Base-by-base conservation (phyloP, 352 stramenopile genomes). In the Pythium monospermum region DNA sequence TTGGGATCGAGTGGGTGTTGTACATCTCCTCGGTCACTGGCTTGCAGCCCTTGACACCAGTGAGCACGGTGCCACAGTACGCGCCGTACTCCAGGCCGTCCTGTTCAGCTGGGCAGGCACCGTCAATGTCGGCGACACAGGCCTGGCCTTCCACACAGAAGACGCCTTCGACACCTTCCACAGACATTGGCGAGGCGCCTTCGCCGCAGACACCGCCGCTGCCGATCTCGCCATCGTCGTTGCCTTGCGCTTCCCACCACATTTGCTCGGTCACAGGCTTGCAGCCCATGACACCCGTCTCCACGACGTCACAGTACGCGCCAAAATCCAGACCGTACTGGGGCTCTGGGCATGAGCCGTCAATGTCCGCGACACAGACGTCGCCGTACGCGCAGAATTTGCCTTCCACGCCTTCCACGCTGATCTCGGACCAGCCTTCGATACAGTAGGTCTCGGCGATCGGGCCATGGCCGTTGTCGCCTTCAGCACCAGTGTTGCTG, bases 131-230 rank as follows among this genome's bases (percentile, higher is more conserved):
- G 6, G 48, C 48, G 2, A 55, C 48, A 47, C 48, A 55, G 13
- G 36, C 48, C 36, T 55, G 48, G 37, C 48, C 48, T 18, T 52
- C 47, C 15, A 59, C 57, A 22, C 57, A 64, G 37, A 52, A 64
- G 10, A 55, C 25, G 25, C 57, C 57, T 21, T 47, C 48, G 7
- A 49, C 57, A 30, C 64, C 55, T 49, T 49, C 44, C 21, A 53
- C 41, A 22, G 41, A 53, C 37, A 56, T 41, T 35, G 46, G 45
- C 1, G 45, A 37, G n/a, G 33, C 22, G 42, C 15, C 33, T 12
- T 28, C 21, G 15, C 21, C 35, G 30, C 46, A 53, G 30, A 27
- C 36, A 6, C 6, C 8, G 16, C 18, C 36, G 36, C 36, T 16
- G 18, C 11, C n/a, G 39, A n/a, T 28, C 8, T 16, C 39, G 39